Base-by-base conservation (phyloP, 148 eudicot genomes). In the Chenopodium album region DNA sequence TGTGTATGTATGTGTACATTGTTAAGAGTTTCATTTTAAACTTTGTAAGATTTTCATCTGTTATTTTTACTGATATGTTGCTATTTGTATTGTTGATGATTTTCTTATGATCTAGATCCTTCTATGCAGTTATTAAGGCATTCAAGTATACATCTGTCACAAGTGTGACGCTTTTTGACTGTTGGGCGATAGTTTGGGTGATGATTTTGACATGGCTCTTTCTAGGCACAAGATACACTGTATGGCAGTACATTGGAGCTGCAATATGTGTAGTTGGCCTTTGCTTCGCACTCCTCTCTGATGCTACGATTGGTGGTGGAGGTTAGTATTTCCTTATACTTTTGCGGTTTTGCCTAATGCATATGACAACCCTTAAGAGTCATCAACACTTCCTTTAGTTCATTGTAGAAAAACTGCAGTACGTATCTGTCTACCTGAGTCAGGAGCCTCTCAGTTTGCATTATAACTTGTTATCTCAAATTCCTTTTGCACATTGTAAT, bases 101-200 rank as follows among this genome's bases (percentile, higher is more conserved):
- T 67, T 64, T 29, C 34, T 79, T 63, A 70, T 71, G 6, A 29
- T 83, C 75, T 69, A 8, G 60, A 60, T 65, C 29, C 46, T 64
- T 50, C 19, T 54, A 13, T 90, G 94, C 92, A 95, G 98, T 86
- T 73, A 90, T 82, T 87, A 92, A 91, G 84, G 96, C 98, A 44
- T 93, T 81, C 91, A 17, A 95, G 84, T 92, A 71, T 84, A 84
- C 99, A 77, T 95, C 98, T 80, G 91, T 93, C 81, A 95, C 99
- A 9, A 92, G 97, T 75, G 98, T 93, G 77, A 89, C 97, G 3
- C 77, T 95, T 67, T 85, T 95, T 84, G 99, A 93, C 81, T 93
- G 98, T 80, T 92, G 92, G 91, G 88, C 98, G 1, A 77, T 93
- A 75, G 92, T 93, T 31, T 95, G 98, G 60, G 60, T 89, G 41